phyloP scores from a whole-genome alignment of 2,329 filamentous ascomycete genomes.

The Ascosphaera aggregata region DNA sequence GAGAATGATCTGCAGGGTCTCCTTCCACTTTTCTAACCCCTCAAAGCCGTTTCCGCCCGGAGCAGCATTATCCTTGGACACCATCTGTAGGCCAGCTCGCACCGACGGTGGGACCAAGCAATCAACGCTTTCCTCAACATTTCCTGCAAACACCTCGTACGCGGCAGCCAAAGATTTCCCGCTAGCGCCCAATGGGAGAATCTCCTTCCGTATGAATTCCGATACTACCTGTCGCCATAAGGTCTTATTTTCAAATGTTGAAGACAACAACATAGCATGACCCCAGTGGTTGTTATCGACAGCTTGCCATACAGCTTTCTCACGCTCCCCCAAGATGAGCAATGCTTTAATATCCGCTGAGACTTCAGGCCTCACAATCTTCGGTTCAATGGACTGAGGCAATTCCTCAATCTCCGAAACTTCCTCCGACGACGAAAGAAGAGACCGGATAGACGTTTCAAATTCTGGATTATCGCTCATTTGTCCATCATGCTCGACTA shows the following conservation, averaged over 20 bases:
- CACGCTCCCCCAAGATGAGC: conserved; percentile 58
- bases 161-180: conserved; percentile 76
- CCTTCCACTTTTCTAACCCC: conserved; percentile 81
- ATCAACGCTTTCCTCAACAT: conserved; percentile 82
- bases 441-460: conserved; percentile 48
- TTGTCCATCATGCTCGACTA: conserved; percentile 68
- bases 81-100: conserved; percentile 72
- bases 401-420: conserved; percentile 19
- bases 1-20: conserved; percentile 64
- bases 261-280: conserved; percentile 83
- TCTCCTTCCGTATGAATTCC: conserved; percentile 88
- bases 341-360: conserved; percentile 34
- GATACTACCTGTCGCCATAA: conserved; percentile 85
- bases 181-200: conserved; percentile 56
- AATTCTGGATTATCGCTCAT: conserved; percentile 51
- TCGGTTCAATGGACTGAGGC: conserved; percentile 45
- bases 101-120: conserved; percentile 87
- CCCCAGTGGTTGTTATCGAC: conserved; percentile 90
- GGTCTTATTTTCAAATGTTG: conserved; percentile 37
- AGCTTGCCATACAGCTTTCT: conserved; percentile 81
- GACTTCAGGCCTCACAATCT: conserved; percentile 34
- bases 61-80: conserved; percentile 43
- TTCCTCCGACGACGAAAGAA: conserved; percentile 40
- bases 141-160: conserved; percentile 86
- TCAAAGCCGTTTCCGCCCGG: conserved; percentile 49